These are phyloP conservation scores for Rhododendron vialii DNA, from an alignment of 148 eudicot genomes.

Conservation along the genomic window DNA sequence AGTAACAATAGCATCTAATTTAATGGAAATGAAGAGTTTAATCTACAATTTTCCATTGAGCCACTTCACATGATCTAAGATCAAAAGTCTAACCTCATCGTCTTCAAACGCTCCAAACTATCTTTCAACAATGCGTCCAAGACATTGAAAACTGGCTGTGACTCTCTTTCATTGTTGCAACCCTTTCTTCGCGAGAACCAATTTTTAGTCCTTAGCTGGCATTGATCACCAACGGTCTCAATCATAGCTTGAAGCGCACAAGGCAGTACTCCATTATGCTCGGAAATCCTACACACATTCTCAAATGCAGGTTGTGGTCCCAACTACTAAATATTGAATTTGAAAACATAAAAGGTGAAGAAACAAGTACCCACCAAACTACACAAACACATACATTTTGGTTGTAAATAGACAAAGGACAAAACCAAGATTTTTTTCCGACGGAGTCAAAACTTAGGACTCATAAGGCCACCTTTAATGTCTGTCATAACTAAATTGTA, in stretches of 20 bases:
- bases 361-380: neutral
- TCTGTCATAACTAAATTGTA: neutral
- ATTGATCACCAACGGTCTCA: constrained; percentile 26
- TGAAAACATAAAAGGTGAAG: neutral
- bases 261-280: constrained; percentile 10
- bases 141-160: constrained; percentile 42
- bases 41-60: neutral
- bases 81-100: constrained; percentile 40
- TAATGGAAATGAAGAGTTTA: neutral
- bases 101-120: constrained; percentile 60
- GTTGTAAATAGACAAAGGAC: neutral
- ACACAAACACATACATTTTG: neutral
- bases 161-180: constrained; percentile 30
- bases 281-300: constrained; percentile 6
- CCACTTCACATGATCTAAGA: neutral
- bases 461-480: neutral
- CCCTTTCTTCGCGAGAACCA: constrained; percentile 20
- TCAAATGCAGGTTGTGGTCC: neutral
- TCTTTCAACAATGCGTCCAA: constrained; percentile 55
- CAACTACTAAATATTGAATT: neutral
- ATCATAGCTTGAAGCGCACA: constrained; percentile 12
- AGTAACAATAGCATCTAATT: neutral
- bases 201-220: constrained; percentile 22
- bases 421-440: neutral
- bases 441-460: neutral